These are phyloP conservation scores for Fusarium sp. DNA, from an alignment of 2,329 filamentous ascomycete genomes.

Conservation along the genomic window DNA sequence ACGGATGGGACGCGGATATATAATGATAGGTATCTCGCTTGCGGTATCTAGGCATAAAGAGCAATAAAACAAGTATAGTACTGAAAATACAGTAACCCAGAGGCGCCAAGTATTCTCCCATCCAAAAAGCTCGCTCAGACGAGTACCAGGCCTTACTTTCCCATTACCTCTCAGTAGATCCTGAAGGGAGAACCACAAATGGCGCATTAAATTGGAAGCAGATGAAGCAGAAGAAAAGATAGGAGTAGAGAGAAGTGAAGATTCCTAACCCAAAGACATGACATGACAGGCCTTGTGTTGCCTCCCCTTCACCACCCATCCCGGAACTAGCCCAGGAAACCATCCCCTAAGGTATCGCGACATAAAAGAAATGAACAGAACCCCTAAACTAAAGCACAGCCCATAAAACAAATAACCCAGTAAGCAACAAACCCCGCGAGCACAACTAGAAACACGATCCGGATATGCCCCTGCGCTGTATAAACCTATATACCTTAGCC, in stretches of 20 bases:
- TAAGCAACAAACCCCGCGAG: conserved; percentile 19
- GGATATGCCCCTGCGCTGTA: conserved; percentile 41
- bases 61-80: conserved; percentile 44
- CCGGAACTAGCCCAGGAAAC: conserved; percentile 19
- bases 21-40: conserved; percentile 39
- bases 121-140: conserved; percentile 17
- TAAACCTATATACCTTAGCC: conserved; percentile 33
- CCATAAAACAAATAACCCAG: conserved; percentile 15
- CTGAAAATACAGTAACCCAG: conserved; percentile 43
- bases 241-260: conserved; percentile 26
- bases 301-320: conserved; percentile 24
- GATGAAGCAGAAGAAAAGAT: conserved; percentile 19
- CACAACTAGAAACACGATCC: conserved; percentile 29
- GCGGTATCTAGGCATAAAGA: conserved; percentile 44
- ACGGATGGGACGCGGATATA: conserved; percentile 22
- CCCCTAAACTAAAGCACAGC: conserved; percentile 27
- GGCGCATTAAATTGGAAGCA: conserved; percentile 24
- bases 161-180: conserved; percentile 18
- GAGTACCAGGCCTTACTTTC: conserved; percentile 15
- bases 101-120: conserved; percentile 24
- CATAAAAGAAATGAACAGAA: conserved; percentile 35
- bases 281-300: conserved; percentile 28
- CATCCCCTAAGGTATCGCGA: conserved; percentile 41
- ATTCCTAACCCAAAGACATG: conserved; percentile 27
- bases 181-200: conserved; percentile 6